Evolutionary conservation across 768 basidiomycete species (phyloP), one percentile per base, ranked within the genome.

Genomic region (Kwoniella europaea): DNA sequence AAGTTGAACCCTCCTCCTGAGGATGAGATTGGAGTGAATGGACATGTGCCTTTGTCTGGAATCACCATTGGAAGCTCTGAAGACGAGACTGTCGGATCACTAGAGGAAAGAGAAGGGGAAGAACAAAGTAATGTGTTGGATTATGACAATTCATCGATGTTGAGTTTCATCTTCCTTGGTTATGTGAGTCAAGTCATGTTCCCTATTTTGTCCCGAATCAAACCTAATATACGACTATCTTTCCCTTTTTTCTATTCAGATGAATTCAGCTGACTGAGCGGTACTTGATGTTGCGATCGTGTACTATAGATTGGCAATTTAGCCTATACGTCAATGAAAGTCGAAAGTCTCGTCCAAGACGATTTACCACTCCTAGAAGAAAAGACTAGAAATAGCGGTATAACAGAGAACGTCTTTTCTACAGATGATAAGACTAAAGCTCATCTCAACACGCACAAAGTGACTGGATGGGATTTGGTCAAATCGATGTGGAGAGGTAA

Each of bases 351-450:
- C 10, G 41, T 57, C 10, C 68, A 57, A 20, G 63, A 68, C 20
- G 76, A 79, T 60, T 56, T 79, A 16, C 78, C 76, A n/a, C 65
- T 76, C 20, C 53, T 79, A 4, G 78, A 76, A 52, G 69, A 76
- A n/a, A n/a, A 56, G 5, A 70, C 77, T 42, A 68, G 78, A 16
- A 69, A 73, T 20, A 63, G 71, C 35, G 74, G 74, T n/a, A 59
- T 74, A 10, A 43, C 43, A 44, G 67, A 69, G 9, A 71, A 42
- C 4, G 41, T 67, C 2, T 67, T 61, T 18, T 66, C 65, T 2
- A 53, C 60, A 20, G 67, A 71, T 12, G 43, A 35, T 4, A 54
- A 70, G 24, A 22, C 18, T 41, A 29, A 16, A 35, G 43, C 44
- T 42, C 18, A 10, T 20, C 7, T 58, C 53, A 12, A 15, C 20